Evolutionary conservation across 2,329 filamentous ascomycete species (phyloP), one percentile per base, ranked within the genome.

Genomic region (Pezizomycotina sp.): DNA sequence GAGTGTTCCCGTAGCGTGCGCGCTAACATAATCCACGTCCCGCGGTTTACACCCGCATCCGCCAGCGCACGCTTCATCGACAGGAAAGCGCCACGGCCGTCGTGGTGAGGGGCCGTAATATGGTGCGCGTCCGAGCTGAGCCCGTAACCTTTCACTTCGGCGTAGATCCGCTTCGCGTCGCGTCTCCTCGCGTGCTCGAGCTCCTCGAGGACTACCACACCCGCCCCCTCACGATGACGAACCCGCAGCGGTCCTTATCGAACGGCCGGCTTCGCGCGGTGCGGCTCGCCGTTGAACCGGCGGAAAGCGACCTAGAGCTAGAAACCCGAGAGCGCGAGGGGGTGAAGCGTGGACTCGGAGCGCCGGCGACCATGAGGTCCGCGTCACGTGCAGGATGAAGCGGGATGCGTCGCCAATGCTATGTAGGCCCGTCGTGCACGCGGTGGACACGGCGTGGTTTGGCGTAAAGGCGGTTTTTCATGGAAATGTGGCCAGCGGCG

Each of bases 341-440:
- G 89, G 54, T 98, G 86, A 37, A 98, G 86, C 56, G 89, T 98
- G 0, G 86, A 83, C 58, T 98, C 89, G 6, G 86, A 73, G 18
- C 86, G 26, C 89, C 89, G n/a, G 89, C 83, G 6, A 98, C 61
- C 83, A 98, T 95, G 36, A 95, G 77, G 56, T 92, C 69, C 28
- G 86, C 86, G 95, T 86, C 5, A 83, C 84, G 52, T 74, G 75
- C n/a, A 77, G 71, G 44, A 98, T 86, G 55, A 93, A 81, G 12
- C 86, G 73, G n/a, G 79, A 75, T 4, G 89, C 89, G 56, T 98
- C 89, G 12, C 86, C 89, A 31, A 98, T 75, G 1, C 84, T 83
- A 60, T 98, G 89, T 1, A 86, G 81, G 7, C 89, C 89, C 0
- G 89, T 98, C 1, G 89, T 95, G 56, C 89, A 98, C 39, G 89